These are phyloP conservation scores for Annulohypoxylon truncatum DNA, from an alignment of 2,329 filamentous ascomycete genomes.

Conservation along the genomic window DNA sequence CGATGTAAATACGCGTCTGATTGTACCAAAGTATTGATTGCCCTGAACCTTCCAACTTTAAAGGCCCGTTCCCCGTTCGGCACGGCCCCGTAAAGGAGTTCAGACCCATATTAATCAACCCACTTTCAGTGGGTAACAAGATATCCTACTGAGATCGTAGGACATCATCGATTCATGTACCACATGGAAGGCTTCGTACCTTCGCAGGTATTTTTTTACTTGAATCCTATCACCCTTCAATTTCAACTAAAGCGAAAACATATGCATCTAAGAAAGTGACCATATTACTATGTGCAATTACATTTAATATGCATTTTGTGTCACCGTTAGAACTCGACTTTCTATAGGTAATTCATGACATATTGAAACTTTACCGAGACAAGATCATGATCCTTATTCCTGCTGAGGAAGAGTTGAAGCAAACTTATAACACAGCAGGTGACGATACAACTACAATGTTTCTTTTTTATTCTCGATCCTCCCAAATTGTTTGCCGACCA, in stretches of 20 bases:
- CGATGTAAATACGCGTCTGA: conserved; percentile 13
- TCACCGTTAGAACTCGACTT: neutral
- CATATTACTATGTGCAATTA: neutral
- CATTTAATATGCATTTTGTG: neutral
- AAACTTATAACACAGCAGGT: neutral
- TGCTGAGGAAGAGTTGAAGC: neutral
- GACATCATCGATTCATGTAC: neutral
- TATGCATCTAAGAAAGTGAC: neutral
- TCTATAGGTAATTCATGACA: neutral
- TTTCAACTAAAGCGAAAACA: neutral
- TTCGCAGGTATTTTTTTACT: neutral
- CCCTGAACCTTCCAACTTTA: neutral
- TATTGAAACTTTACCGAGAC: conserved; percentile 6
- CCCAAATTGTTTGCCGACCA: neutral
- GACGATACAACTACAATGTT: neutral
- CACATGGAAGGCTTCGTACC: neutral
- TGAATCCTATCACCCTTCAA: neutral
- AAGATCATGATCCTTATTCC: neutral
- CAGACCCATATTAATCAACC: neutral
- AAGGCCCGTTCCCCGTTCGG: conserved; percentile 10
- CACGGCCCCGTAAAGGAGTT: conserved; percentile 21
- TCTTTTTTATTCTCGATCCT: neutral
- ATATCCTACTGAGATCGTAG: neutral
- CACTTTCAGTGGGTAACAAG: neutral
- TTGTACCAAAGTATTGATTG: neutral